Percentiles rank a stretch among this genome's conserved stretches.
Conservation (phyloP, 2,329 filamentous ascomycete genomes). For the Periglandula ipomoeae region DNA sequence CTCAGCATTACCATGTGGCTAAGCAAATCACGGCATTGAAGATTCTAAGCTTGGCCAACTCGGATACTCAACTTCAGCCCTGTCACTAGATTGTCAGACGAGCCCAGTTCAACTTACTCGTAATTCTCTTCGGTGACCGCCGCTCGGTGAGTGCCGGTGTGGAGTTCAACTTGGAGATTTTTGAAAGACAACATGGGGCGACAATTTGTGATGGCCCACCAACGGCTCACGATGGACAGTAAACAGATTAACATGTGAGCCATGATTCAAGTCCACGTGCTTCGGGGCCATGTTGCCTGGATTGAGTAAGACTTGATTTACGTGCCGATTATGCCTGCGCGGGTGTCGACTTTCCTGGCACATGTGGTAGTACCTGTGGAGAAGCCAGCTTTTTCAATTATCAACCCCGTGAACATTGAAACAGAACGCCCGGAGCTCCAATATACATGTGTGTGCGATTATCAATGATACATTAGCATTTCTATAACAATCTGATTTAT, state of each 20-base stretch:
- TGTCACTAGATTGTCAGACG: not conserved
- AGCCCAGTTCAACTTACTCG: not conserved
- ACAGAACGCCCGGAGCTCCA: too few species aligned
- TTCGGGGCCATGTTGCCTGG: not conserved
- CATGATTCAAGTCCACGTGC: too few species aligned
- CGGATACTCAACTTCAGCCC: not conserved
- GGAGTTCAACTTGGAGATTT: not conserved
- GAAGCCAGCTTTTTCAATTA: too few species aligned
- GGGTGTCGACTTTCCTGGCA: too few species aligned
- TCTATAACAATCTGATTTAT: too few species aligned
- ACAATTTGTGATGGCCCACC: not conserved
- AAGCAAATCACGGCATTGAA: too few species aligned
- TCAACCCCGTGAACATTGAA: too few species aligned
- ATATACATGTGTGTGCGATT: too few species aligned
- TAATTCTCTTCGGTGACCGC: not conserved
- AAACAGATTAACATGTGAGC: not conserved
- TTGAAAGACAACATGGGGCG: not conserved
- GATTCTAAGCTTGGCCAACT: not conserved
- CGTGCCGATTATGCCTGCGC: too few species aligned
- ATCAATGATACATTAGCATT: too few species aligned
- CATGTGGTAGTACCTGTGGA: too few species aligned
- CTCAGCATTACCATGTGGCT: too few species aligned
- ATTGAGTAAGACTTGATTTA: not conserved
- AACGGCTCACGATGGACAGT: not conserved
- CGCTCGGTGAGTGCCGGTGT: not conserved